Percentiles rank a stretch among this genome's conserved stretches.
Conservation (phyloP, 176 grass and related monocot species). For the Musa beccarii region DNA sequence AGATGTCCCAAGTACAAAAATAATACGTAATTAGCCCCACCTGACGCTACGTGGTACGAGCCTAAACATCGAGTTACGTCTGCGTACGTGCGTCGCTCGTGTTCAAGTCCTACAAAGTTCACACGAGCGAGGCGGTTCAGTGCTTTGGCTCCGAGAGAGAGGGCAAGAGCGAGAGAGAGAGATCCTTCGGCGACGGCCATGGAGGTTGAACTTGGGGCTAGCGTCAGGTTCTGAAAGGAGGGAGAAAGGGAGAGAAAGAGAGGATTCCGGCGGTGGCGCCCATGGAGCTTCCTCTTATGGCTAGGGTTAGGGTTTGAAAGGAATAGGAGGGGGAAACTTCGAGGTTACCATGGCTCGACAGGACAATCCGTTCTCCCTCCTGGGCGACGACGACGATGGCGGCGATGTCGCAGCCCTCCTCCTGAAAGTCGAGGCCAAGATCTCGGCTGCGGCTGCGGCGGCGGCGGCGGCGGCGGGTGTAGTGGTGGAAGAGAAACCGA, state of each 20-base stretch:
- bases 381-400: slow-evolving; percentile 12
- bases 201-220: background rate
- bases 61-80: too few relatives aligned
- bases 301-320: background rate
- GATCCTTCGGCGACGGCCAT: background rate
- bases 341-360: background rate
- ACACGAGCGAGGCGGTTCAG: background rate
- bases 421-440: slow-evolving; percentile 11
- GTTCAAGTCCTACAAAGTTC: too few relatives aligned
- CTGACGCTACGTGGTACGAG: too few relatives aligned
- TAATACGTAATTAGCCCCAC: too few relatives aligned
- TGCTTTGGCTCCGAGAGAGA: background rate
- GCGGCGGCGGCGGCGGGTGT: background rate
- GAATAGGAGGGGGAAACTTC: background rate
- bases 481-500: too few relatives aligned
- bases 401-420: background rate
- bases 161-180: background rate
- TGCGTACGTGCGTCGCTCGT: too few relatives aligned
- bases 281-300: background rate
- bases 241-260: background rate
- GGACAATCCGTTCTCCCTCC: slow-evolving; percentile 1
- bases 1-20: too few relatives aligned
- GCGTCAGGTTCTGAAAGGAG: background rate
- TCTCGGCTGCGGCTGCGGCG: background rate
- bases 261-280: background rate